These are phyloP conservation scores for Metschnikowia bowlesiae DNA, from an alignment of 805 yeast species.

Conservation along the genomic window DNA sequence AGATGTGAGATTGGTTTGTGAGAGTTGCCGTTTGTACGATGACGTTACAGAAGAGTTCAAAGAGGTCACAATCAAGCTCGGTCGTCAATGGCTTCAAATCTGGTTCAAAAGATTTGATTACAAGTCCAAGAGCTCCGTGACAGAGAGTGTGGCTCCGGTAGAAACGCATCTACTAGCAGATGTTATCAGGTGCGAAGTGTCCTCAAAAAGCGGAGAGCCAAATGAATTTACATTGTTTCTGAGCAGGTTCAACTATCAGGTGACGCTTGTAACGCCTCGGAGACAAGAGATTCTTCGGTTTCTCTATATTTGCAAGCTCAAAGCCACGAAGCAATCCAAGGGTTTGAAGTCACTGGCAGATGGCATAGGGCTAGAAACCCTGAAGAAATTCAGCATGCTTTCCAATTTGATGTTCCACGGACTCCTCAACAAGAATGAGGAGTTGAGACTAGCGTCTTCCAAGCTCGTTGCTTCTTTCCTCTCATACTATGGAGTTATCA, in stretches of 20 bases:
- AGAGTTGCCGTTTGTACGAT: conserved; percentile 19
- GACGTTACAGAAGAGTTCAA: conserved; percentile 32
- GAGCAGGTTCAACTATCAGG: conserved; percentile 20
- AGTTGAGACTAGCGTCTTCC: conserved; percentile 61
- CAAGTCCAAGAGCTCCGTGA: conserved; percentile 19
- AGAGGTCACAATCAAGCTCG: conserved; percentile 63
- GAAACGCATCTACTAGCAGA: conserved; percentile 32
- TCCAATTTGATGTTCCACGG: conserved; percentile 66
- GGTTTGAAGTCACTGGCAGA: conserved; percentile 30
- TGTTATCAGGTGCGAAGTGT: conserved; percentile 33
- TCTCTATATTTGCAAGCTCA: conserved; percentile 59
- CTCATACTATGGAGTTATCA: conserved; percentile 47
- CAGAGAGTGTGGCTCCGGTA: conserved; percentile 30
- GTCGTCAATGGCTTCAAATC: conserved; percentile 63
- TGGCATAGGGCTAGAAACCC: conserved; percentile 40
- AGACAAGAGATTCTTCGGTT: conserved; percentile 63
- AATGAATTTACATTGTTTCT: conserved; percentile 36
- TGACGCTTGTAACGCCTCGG: conserved; percentile 32
- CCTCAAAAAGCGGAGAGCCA: conserved; percentile 18
- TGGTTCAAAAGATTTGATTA: conserved; percentile 17
- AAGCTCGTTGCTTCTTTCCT: conserved; percentile 58
- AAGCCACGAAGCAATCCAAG: conserved; percentile 37
- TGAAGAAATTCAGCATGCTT: conserved; percentile 51
- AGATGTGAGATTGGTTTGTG: conserved; percentile 35
- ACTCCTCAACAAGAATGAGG: conserved; percentile 53